Percentiles rank a stretch among this genome's conserved stretches.
Conservation (phyloP, 2,329 filamentous ascomycete genomes). For the Microdochium paspali region DNA sequence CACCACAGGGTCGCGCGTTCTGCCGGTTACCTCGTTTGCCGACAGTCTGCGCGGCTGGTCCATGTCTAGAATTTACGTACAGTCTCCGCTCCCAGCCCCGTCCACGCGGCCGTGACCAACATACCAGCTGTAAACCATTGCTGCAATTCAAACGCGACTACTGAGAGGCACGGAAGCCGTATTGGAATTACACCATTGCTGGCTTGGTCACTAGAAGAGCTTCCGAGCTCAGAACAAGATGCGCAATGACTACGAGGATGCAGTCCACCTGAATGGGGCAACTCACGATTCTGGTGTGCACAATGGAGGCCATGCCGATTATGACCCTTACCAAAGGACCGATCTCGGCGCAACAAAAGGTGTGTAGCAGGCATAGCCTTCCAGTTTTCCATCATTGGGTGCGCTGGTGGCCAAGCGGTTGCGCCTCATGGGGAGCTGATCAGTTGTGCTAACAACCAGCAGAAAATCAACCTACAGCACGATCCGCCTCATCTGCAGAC, state of each 20-base stretch:
- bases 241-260: not conserved
- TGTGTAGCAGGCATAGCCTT: not conserved
- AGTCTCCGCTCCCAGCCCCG: not conserved
- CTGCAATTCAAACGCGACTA: too few species aligned
- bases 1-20: not conserved
- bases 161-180: too few species aligned
- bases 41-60: not conserved
- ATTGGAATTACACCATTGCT: too few species aligned
- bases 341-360: not conserved
- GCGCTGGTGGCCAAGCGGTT: not conserved
- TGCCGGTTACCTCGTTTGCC: not conserved
- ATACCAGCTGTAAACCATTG: too few species aligned
- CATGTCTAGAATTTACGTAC: not conserved
- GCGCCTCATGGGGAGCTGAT: not conserved
- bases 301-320: not conserved
- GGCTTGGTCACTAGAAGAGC: too few species aligned
- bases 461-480: conserved; percentile 3
- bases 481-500: conserved; percentile 9
- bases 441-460: conserved; percentile 6
- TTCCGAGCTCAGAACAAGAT: not conserved
- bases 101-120: not conserved
- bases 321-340: not conserved
- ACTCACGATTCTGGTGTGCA: not conserved
- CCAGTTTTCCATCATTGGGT: not conserved
- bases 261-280: not conserved